Evolutionary conservation across 2,329 filamentous ascomycete genomes (phyloP).

Genomic region (Ophiosphaerella korrae): DNA sequence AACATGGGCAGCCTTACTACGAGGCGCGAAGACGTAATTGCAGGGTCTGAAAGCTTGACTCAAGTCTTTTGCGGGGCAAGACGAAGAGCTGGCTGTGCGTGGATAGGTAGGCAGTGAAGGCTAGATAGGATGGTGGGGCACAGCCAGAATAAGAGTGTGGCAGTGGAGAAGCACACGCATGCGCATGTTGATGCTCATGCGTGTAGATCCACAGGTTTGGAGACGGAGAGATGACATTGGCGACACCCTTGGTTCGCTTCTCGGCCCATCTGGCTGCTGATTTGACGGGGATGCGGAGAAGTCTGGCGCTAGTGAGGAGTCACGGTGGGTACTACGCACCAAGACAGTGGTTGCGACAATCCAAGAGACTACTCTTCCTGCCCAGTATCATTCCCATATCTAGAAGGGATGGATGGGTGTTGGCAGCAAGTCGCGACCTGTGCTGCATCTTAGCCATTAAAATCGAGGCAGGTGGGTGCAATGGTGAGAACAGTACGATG

Average conservation of each 20-base stretch:
- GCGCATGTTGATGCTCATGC: slow-evolving; percentile 26
- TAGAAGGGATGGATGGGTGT: too few species aligned
- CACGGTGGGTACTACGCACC: too few species aligned
- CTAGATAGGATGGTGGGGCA: slow-evolving; percentile 15
- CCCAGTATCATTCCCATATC: too few species aligned
- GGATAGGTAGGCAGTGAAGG: slow-evolving; percentile 14
- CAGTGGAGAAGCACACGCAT: slow-evolving; percentile 23
- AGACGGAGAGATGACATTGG: background rate
- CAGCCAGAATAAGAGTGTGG: background rate
- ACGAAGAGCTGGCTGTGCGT: slow-evolving; percentile 1
- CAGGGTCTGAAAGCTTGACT: too few species aligned
- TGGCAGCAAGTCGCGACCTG: too few species aligned
- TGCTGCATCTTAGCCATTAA: too few species aligned
- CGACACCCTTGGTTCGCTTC: too few species aligned
- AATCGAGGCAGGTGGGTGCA: too few species aligned
- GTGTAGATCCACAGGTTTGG: slow-evolving; percentile 9
- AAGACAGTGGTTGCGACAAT: too few species aligned
- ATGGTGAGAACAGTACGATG: too few species aligned
- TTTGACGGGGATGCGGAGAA: background rate
- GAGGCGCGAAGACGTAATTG: too few species aligned
- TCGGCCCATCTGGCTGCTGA: background rate
- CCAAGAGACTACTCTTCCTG: too few species aligned
- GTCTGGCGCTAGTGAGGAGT: background rate
- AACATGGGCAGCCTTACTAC: slow-evolving; percentile 10
- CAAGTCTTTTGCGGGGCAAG: slow-evolving; percentile 15